Percentiles rank a stretch among this genome's conserved stretches.
These are phyloP conservation scores for Spencermartinsiella ligniputridi DNA, from an alignment of 1,139 yeast species.

Conservation along the genomic window DNA sequence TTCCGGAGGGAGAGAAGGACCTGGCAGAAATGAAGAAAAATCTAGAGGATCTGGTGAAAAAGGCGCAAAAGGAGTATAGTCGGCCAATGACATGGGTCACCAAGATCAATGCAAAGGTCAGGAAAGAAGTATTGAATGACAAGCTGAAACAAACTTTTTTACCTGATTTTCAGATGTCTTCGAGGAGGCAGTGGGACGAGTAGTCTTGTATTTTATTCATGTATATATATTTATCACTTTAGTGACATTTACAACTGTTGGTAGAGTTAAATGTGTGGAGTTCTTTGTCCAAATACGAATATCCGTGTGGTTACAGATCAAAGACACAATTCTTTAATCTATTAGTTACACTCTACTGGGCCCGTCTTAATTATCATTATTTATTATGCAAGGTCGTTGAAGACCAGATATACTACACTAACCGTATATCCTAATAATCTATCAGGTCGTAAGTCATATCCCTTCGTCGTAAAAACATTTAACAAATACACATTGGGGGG, in stretches of 20 bases:
- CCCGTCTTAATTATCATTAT: neutral
- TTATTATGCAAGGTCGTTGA: slow-evolving; percentile 2
- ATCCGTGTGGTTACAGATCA: no score
- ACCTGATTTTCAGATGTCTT: slow-evolving; percentile 5
- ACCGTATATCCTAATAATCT: neutral
- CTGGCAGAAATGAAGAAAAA: slow-evolving; percentile 28
- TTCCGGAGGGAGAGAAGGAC: slow-evolving; percentile 36
- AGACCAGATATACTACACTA: slow-evolving; percentile 4
- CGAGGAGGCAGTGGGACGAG: neutral
- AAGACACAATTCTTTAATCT: no score
- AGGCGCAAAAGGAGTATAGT: slow-evolving; percentile 34
- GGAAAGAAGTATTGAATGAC: slow-evolving; percentile 22
- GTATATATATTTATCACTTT: no score
- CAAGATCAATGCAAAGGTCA: slow-evolving; percentile 28
- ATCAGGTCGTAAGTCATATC: neutral
- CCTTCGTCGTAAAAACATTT: neutral
- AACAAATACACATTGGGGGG: neutral
- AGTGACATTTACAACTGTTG: no score
- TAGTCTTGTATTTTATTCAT: no score
- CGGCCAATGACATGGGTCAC: slow-evolving; percentile 30
- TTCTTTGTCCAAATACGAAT: no score
- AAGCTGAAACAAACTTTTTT: slow-evolving; percentile 6
- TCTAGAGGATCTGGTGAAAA: slow-evolving; percentile 29
- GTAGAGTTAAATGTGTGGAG: no score
- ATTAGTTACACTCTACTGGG: neutral